Evolutionary conservation across 352 stramenopile genomes (phyloP).

Genomic region (Pythium folliculosum): DNA sequence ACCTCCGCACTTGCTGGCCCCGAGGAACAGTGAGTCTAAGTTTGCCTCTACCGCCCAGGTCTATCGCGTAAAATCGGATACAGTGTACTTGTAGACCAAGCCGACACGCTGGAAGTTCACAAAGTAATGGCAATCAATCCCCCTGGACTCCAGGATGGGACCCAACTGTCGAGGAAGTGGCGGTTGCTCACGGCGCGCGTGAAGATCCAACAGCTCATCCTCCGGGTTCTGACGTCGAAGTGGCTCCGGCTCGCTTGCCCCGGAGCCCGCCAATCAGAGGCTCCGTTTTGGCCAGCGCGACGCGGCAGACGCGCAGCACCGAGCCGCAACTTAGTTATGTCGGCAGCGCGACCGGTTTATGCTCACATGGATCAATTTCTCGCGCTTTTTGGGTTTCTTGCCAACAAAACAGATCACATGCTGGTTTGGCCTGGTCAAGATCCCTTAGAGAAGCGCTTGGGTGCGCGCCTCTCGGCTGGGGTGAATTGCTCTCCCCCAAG

Average conservation of each 20-base stretch:
- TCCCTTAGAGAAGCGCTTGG: too few species aligned
- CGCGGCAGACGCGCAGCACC: background rate
- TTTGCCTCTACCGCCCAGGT: too few species aligned
- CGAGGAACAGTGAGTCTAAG: too few species aligned
- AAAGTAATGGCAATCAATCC: too few species aligned
- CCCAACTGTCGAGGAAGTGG: too few species aligned
- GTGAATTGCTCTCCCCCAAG: too few species aligned
- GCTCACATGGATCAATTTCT: slow-evolving; percentile 2
- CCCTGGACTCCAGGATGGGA: too few species aligned
- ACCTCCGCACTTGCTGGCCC: too few species aligned
- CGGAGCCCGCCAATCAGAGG: background rate
- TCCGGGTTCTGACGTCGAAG: background rate
- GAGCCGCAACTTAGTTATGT: background rate
- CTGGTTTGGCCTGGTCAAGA: background rate
- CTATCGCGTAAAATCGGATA: too few species aligned
- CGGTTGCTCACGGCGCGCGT: background rate
- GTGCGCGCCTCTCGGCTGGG: too few species aligned
- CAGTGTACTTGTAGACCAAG: too few species aligned
- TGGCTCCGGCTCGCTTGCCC: background rate
- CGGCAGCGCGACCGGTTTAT: background rate
- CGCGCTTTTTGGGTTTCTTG: background rate
- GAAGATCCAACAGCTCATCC: background rate
- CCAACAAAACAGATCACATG: slow-evolving; percentile 1
- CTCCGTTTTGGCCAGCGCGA: background rate
- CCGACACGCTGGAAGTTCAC: too few species aligned